These are phyloP conservation scores for Paraurostyla sp. DNA, from an alignment of 73 alveolate genomes.

Conservation along the genomic window DNA sequence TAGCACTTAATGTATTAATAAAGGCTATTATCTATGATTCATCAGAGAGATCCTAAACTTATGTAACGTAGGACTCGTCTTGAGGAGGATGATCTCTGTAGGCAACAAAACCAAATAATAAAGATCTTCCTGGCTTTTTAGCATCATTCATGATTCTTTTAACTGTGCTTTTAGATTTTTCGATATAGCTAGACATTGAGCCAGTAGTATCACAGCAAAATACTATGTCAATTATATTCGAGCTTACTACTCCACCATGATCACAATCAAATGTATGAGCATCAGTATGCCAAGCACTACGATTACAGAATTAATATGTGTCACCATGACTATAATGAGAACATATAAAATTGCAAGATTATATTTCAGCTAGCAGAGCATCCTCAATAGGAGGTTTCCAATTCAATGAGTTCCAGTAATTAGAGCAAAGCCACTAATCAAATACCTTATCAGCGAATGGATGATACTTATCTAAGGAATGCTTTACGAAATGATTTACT, in stretches of 20 bases:
- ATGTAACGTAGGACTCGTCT: constrained; percentile 83
- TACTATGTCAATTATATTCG: constrained; percentile 83
- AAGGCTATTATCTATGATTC: constrained; percentile 78
- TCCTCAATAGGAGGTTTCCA: constrained; percentile 72
- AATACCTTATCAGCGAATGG: neutral
- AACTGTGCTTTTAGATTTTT: constrained; percentile 83
- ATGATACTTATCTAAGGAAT: constrained; percentile 53
- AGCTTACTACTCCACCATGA: constrained; percentile 36
- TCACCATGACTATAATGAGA: constrained; percentile 47
- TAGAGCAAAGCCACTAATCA: constrained; percentile 53
- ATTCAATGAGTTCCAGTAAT: constrained; percentile 49
- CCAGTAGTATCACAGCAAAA: constrained; percentile 93
- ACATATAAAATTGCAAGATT: constrained; percentile 34
- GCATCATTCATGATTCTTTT: constrained; percentile 80
- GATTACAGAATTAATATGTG: neutral
- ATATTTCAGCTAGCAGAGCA: neutral
- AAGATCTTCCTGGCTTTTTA: constrained; percentile 68
- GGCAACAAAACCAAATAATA: constrained; percentile 88
- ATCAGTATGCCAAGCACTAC: constrained; percentile 60
- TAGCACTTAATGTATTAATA: constrained; percentile 71
- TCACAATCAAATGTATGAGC: constrained; percentile 75
- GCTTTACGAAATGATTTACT: constrained; percentile 45
- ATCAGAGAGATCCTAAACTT: constrained; percentile 79
- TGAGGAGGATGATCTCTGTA: constrained; percentile 95
- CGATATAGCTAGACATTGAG: constrained; percentile 85